A percentile compares a stretch with the other conserved stretches of the same genome.
Conservation (phyloP, 2,329 filamentous ascomycete genomes). For the Colletotrichum lentis region DNA sequence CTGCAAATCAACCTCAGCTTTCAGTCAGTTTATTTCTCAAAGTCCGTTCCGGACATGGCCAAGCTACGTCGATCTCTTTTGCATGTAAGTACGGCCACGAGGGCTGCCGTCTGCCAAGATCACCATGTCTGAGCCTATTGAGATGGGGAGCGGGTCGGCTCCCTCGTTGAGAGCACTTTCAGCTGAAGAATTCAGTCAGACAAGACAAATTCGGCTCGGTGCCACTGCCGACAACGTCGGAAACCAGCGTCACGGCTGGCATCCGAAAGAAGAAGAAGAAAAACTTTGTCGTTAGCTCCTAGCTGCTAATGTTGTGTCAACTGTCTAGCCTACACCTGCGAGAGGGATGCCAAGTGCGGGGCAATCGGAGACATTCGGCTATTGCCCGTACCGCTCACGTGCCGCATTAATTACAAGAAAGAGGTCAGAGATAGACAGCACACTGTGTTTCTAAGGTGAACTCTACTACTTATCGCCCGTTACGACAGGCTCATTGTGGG, state of each 20-base stretch:
- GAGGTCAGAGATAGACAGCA: conserved; percentile 6
- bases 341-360: conserved; percentile 2
- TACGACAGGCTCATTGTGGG: background rate
- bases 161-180: background rate
- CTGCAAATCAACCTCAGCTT: conserved; percentile 16
- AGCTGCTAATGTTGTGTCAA: background rate
- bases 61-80: conserved; percentile 21
- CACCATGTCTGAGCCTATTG: conserved; percentile 13
- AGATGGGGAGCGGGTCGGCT: background rate
- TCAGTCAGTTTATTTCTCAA: conserved; percentile 5
- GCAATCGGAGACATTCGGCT: background rate
- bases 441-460: conserved; percentile 7
- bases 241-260: background rate
- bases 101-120: conserved; percentile 5
- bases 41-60: conserved; percentile 27
- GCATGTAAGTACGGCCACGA: conserved; percentile 20
- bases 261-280: no score
- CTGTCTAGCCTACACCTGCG: background rate
- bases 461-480: conserved; percentile 21
- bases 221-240: conserved; percentile 2
- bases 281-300: no score
- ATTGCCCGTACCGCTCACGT: background rate
- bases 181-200: background rate
- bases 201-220: background rate
- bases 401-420: background rate